phyloP scores from a whole-genome alignment of 179 eudicot genomes.

The Camellia oleifera region DNA sequence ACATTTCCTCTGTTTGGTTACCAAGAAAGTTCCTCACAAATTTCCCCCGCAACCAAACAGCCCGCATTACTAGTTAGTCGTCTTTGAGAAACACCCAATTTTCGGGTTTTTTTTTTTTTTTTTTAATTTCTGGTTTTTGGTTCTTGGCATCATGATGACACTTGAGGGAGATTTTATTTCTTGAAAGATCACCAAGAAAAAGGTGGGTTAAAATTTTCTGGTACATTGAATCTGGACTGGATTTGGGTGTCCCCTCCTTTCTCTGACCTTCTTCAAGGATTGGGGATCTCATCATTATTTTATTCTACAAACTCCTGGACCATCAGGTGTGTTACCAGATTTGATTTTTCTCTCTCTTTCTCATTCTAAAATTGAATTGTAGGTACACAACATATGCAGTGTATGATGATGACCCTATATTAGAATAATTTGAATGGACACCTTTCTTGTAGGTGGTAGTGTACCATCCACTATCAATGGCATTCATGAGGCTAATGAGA shows the following conservation, averaged over 20 bases:
- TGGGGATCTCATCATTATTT: not conserved
- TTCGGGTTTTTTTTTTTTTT: too few relatives aligned
- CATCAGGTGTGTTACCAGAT: conserved; percentile 5
- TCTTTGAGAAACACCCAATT: not conserved
- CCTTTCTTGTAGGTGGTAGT: too few relatives aligned
- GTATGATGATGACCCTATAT: too few relatives aligned
- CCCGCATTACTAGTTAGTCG: too few relatives aligned
- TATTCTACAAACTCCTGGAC: not conserved
- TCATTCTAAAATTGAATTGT: not conserved
- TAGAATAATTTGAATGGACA: too few relatives aligned
- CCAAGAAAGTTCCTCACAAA: not conserved
- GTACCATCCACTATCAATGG: too few relatives aligned
- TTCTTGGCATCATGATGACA: not conserved
- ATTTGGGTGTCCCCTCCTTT: not conserved
- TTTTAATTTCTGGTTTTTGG: not conserved
- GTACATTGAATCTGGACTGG: conserved; percentile 5
- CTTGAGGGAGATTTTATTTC: not conserved
- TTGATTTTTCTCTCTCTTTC: not conserved
- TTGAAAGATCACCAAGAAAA: not conserved
- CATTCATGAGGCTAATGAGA: too few relatives aligned
- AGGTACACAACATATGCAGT: too few relatives aligned
- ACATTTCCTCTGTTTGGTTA: not conserved
- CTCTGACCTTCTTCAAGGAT: not conserved
- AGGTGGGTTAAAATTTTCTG: not conserved
- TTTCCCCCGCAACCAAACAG: not conserved